phyloP scores from a whole-genome alignment of 2,329 filamentous ascomycete genomes.

The Tolypocladium nubicola region DNA sequence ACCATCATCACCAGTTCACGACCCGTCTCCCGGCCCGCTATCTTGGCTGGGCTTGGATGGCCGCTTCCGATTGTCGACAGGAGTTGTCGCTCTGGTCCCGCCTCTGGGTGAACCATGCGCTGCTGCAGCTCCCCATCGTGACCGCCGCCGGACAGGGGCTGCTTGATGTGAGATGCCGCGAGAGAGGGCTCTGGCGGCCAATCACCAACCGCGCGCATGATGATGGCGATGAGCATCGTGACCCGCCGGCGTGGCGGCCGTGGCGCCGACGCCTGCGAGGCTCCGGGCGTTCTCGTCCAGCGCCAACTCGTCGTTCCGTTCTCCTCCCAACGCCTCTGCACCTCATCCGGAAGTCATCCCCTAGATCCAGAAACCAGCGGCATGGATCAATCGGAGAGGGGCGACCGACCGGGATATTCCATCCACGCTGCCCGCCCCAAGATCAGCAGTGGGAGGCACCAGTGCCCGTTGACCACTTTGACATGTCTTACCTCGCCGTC shows the following conservation, averaged over 20 bases:
- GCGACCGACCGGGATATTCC: background rate
- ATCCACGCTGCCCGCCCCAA: background rate
- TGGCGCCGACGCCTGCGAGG: background rate
- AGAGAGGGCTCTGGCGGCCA: background rate
- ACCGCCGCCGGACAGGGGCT: background rate
- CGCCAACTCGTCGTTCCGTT: background rate
- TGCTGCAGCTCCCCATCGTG: background rate
- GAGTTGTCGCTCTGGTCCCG: background rate
- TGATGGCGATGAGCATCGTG: background rate
- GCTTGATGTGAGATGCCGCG: background rate
- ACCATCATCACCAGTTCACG: too few species aligned
- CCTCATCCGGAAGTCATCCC: background rate
- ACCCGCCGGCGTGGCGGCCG: background rate
- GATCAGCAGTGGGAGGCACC: background rate
- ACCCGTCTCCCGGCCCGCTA: background rate
- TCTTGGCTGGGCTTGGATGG: background rate
- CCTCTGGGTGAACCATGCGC: background rate
- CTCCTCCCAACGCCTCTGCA: background rate
- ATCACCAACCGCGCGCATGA: background rate
- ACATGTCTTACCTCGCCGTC: background rate
- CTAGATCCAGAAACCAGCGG: background rate
- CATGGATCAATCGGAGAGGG: background rate
- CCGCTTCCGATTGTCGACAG: background rate
- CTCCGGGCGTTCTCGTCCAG: background rate
- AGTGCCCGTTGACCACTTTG: background rate